Percentiles rank a stretch among this genome's conserved stretches.
Evolutionary conservation across 805 yeast genomes (phyloP).

Genomic region (Kazachstania psychrophila): DNA sequence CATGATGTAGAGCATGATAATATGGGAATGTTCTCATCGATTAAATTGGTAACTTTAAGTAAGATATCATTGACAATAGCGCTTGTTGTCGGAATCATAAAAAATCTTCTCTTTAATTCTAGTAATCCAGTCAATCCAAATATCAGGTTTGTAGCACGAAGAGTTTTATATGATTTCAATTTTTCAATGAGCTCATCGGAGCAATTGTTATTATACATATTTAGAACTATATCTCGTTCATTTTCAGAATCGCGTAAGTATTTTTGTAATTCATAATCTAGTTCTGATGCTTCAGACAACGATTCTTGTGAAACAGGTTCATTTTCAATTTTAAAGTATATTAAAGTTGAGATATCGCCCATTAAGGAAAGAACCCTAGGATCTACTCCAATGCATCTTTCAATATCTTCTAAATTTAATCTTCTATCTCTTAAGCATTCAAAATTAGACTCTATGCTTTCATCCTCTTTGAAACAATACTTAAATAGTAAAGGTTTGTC

Average conservation of each 20-base stretch:
- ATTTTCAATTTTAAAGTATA: conserved; percentile 23
- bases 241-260: conserved; percentile 17
- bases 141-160: conserved; percentile 42
- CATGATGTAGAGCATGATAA: conserved; percentile 11
- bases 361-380: conserved; percentile 49
- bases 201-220: neutral
- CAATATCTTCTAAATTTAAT: conserved; percentile 37
- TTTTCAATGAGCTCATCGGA: conserved; percentile 11
- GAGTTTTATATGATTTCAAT: conserved; percentile 17
- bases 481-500: neutral
- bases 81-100: conserved; percentile 41
- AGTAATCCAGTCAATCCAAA: conserved; percentile 47
- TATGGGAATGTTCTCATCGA: conserved; percentile 7
- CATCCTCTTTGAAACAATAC: neutral
- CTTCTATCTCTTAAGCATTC: conserved; percentile 11
- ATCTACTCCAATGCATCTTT: conserved; percentile 59
- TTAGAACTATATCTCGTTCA: conserved; percentile 18
- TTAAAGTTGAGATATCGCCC: conserved; percentile 39
- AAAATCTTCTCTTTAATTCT: conserved; percentile 48
- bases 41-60: conserved; percentile 8
- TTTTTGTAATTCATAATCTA: conserved; percentile 27
- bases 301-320: conserved; percentile 1
- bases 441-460: neutral
- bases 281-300: conserved; percentile 29
- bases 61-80: conserved; percentile 36